Base-by-base conservation (phyloP, 2,329 filamentous ascomycete genomes). In the Neopestalotiopsis clavispora region DNA sequence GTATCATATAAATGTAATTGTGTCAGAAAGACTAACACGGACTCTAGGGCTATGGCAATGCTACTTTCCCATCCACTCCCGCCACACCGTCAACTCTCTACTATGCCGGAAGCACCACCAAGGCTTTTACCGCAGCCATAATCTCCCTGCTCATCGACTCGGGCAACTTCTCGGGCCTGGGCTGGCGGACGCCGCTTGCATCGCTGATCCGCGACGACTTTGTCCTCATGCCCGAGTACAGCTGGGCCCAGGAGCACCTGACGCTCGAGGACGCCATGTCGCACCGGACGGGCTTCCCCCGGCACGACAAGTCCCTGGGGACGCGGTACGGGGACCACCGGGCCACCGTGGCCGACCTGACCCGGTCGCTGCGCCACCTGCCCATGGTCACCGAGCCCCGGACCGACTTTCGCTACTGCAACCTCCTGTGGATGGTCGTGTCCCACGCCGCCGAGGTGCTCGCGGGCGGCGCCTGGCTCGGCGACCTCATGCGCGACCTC, bases 41-140 rank as follows among this genome's bases (percentile, higher is more conserved):
- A 20, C 9, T 70, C 17, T 72, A 85, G 82, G 85, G 83, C 17
- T 84, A 83, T 69, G 84, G 83, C 77, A 63, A 78, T 77, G 69
- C 81, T 3, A 77, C 69, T 42, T 77, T 81, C 20, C 78, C 82
- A 4, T 77, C 75, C 4, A 80, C 74, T 2, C 79, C 80, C 0
- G 84, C 83, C 2, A 85, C 81, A 1, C 72, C 82, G 1, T 75
- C 81, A 12, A 88, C 86, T 0, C 78, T 89, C 1, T 89, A 86
- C 77, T 87, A 86, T 72, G 79, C 80, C 60, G 87, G 84, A 28
- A 87, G 84, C 74, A 87, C 83, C 2, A 86, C 86, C 61, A 90
- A 89, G 74, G 84, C 85, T 4, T 84, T 87, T 72, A 86, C 85
- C 2, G 84, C 85, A 4, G 84, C 85, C 1, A 76, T 81, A 1